phyloP scores from a whole-genome alignment of 2,329 filamentous ascomycete genomes.

The Curvularia eragrostidis region DNA sequence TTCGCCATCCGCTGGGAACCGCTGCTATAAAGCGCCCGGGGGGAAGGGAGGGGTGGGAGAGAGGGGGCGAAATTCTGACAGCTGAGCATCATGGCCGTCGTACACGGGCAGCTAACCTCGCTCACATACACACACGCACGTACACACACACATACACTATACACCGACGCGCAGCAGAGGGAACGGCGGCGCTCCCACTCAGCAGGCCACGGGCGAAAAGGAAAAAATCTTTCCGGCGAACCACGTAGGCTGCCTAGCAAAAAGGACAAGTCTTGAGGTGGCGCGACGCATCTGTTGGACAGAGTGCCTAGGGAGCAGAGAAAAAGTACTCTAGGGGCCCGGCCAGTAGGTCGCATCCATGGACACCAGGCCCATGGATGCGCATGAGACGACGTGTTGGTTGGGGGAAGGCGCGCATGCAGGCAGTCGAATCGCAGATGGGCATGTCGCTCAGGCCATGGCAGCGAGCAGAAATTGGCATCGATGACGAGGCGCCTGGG shows the following conservation, averaged over 20 bases:
- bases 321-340: slow-evolving; percentile 31
- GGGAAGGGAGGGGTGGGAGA: too few relatives aligned
- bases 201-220: slow-evolving; percentile 22
- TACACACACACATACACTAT: neutral
- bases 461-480: slow-evolving; percentile 17
- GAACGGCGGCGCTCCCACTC: slow-evolving; percentile 26
- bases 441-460: slow-evolving; percentile 2
- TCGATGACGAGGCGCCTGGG: slow-evolving; percentile 40
- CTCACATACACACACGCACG: neutral
- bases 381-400: slow-evolving; percentile 32
- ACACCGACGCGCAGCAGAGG: neutral
- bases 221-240: slow-evolving; percentile 18
- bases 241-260: slow-evolving; percentile 8
- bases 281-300: slow-evolving; percentile 30
- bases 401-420: slow-evolving; percentile 18
- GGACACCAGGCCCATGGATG: slow-evolving; percentile 8
- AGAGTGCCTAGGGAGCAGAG: slow-evolving; percentile 17
- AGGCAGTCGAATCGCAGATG: slow-evolving; percentile 17
- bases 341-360: slow-evolving; percentile 25
- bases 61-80: slow-evolving; percentile 23
- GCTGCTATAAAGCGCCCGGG: slow-evolving; percentile 29
- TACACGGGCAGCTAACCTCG: slow-evolving; percentile 6
- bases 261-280: slow-evolving; percentile 15
- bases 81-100: slow-evolving; percentile 19
- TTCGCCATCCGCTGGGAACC: slow-evolving; percentile 20